phyloP scores from a whole-genome alignment of 257 asterid genomes.

The Ilex aquifolium region DNA sequence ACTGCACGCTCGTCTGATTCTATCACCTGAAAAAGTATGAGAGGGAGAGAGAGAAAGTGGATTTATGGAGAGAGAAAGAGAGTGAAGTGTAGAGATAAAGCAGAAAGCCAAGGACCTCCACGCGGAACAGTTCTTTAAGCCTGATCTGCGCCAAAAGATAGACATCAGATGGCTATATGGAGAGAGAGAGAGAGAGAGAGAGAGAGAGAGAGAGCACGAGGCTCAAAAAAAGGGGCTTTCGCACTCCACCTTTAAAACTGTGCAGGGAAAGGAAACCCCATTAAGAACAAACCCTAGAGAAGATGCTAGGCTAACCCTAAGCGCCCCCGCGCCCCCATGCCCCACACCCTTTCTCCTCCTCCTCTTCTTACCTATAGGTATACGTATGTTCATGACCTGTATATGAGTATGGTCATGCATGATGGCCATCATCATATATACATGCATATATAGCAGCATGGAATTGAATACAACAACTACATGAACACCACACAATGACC shows the following conservation, averaged over 20 bases:
- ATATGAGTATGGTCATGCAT: too few species aligned
- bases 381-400: too few species aligned
- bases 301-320: not conserved
- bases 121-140: conserved; percentile 1
- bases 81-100: not conserved
- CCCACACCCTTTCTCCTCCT: too few species aligned
- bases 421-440: too few species aligned
- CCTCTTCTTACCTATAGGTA: too few species aligned
- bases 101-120: conserved; percentile 2
- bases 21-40: conserved; percentile 13
- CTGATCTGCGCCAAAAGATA: too few species aligned
- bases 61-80: not conserved
- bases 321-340: too few species aligned
- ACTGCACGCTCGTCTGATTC: conserved; percentile 12
- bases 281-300: conserved; percentile 1
- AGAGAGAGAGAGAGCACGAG: conserved; percentile 3
- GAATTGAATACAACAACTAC: too few species aligned
- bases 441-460: too few species aligned
- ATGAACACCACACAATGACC: too few species aligned
- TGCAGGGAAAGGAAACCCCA: conserved; percentile 8
- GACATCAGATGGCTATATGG: too few species aligned
- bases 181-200: too few species aligned
- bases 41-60: not conserved
- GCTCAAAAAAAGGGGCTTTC: conserved; percentile 7
- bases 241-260: conserved; percentile 5